A percentile compares a stretch with the other conserved stretches of the same genome.
Evolutionary conservation across 2,329 filamentous ascomycete genomes (phyloP).

Genomic region (Venturia aucupariae): DNA sequence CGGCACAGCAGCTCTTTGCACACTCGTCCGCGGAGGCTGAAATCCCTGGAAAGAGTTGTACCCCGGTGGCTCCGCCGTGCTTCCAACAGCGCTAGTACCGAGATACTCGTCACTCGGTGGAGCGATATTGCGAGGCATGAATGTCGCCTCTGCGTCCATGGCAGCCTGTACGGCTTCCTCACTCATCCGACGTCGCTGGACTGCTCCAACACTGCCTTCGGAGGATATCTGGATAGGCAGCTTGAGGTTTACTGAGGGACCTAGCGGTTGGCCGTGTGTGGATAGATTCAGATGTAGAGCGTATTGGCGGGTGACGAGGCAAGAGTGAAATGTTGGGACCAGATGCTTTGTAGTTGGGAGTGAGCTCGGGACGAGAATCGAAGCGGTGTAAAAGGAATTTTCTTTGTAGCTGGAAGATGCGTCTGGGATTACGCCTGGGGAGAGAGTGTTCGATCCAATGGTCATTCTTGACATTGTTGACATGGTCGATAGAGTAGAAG

Average conservation of each 20-base stretch:
- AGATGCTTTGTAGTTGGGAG: conserved; percentile 53
- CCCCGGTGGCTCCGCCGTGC: neutral
- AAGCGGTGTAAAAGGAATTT: conserved; percentile 49
- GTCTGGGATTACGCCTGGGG: conserved; percentile 23
- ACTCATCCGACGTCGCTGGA: conserved; percentile 4
- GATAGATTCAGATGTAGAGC: conserved; percentile 49
- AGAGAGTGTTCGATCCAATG: conserved; percentile 24
- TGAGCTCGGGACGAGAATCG: conserved; percentile 53
- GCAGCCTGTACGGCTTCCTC: neutral
- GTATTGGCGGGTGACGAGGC: conserved; percentile 56
- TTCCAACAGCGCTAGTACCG: neutral
- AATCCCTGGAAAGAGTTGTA: conserved; percentile 3
- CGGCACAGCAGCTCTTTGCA: neutral
- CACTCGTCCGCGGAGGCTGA: neutral
- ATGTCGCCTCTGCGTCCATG: conserved; percentile 4
- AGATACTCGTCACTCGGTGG: conserved; percentile 7
- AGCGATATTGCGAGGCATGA: conserved; percentile 9
- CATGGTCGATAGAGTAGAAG: conserved; percentile 23
- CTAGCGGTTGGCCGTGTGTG: conserved; percentile 35
- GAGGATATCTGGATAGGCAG: conserved; percentile 38
- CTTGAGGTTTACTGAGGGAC: conserved; percentile 29
- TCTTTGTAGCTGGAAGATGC: conserved; percentile 35
- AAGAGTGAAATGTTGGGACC: conserved; percentile 61
- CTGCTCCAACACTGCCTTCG: conserved; percentile 22
- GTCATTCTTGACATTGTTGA: conserved; percentile 19